Evolutionary conservation across 176 grass and related monocot species (phyloP).

Genomic region (Carex parvula): DNA sequence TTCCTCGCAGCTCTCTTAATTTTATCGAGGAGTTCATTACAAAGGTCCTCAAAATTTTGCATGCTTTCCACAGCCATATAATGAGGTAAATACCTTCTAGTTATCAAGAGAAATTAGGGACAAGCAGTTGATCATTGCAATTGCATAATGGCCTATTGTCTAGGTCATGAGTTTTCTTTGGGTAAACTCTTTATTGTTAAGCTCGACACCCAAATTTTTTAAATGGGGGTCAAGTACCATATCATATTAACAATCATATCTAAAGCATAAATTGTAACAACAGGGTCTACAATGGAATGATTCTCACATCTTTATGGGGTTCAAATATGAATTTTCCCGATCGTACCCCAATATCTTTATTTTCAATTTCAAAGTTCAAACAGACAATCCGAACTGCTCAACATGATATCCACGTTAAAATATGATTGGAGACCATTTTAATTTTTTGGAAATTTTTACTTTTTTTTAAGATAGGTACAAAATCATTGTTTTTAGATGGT

Average conservation of each 20-base stretch:
- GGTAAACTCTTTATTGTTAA: neutral
- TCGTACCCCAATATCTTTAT: too few relatives aligned
- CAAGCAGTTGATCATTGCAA: neutral
- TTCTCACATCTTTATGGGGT: neutral
- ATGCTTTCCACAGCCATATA: constrained; percentile 56
- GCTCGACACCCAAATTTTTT: neutral
- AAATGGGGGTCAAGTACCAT: neutral
- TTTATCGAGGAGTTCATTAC: constrained; percentile 59
- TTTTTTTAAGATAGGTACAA: too few relatives aligned
- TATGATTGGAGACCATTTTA: too few relatives aligned
- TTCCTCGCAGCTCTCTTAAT: constrained; percentile 34
- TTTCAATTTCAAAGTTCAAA: too few relatives aligned
- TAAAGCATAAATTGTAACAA: neutral
- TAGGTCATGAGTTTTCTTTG: neutral
- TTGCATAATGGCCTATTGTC: neutral
- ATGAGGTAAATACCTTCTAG: constrained; percentile 42
- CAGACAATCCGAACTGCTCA: too few relatives aligned
- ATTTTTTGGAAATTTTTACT: too few relatives aligned
- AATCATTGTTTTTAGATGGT: too few relatives aligned
- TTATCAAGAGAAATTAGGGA: neutral
- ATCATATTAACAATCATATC: neutral
- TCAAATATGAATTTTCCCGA: neutral
- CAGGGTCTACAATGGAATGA: neutral
- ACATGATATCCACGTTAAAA: too few relatives aligned
- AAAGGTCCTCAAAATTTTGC: constrained; percentile 45